Evolutionary conservation across 23 red algal genomes (phyloP).

Genomic region (Gracilaria vermiculophylla): DNA sequence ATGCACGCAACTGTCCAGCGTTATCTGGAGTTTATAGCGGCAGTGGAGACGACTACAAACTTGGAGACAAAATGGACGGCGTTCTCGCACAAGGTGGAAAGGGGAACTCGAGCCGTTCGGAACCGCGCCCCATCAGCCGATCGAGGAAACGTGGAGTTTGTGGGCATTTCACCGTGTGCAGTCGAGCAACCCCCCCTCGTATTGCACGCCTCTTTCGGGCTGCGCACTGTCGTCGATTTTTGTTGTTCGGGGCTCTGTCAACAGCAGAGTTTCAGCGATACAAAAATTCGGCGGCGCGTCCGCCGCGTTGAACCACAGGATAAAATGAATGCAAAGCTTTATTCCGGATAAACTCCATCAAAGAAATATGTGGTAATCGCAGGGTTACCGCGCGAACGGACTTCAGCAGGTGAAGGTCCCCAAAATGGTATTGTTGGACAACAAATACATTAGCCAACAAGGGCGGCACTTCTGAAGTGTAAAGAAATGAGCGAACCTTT

Average conservation of each 20-base stretch:
- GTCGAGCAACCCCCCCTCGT: background rate
- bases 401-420: background rate
- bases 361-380: background rate
- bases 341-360: background rate
- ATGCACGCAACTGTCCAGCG: background rate
- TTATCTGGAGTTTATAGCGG: background rate
- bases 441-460: too few relatives aligned
- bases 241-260: background rate
- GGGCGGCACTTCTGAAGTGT: too few relatives aligned
- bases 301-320: background rate
- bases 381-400: too few relatives aligned
- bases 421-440: too few relatives aligned
- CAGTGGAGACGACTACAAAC: background rate
- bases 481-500: too few relatives aligned
- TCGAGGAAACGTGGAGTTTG: background rate
- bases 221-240: conserved; percentile 3
- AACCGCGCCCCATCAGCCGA: background rate
- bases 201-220: background rate
- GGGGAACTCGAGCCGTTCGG: background rate
- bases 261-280: background rate
- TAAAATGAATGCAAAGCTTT: conserved; percentile 13
- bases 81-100: background rate
- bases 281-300: background rate
- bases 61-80: background rate
- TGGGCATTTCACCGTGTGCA: background rate